Conservation (phyloP, 352 stramenopile species). For the Phytophthora megakarya region DNA sequence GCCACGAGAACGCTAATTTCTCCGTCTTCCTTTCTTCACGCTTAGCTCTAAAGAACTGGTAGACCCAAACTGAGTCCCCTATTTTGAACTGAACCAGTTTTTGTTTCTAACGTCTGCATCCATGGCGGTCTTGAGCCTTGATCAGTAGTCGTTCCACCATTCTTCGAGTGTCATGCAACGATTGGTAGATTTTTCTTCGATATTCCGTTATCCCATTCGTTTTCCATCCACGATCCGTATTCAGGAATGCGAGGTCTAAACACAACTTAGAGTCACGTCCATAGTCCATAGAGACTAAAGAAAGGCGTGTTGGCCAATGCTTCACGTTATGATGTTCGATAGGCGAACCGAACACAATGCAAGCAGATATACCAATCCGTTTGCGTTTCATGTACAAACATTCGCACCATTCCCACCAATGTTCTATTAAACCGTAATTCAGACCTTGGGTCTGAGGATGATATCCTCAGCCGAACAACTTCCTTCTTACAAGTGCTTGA, state of each 20-base stretch:
- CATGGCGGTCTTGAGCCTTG: no score
- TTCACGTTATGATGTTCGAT: neutral
- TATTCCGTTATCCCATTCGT: neutral
- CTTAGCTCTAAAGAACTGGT: no score
- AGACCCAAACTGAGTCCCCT: no score
- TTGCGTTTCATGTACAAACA: neutral
- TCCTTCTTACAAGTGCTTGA: neutral
- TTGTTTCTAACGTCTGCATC: no score
- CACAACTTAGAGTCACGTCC: no score
- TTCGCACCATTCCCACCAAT: neutral
- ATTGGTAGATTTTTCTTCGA: neutral
- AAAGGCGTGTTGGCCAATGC: neutral
- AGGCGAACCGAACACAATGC: neutral
- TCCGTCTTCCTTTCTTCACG: no score
- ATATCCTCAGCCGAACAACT: neutral
- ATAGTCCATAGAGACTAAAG: no score
- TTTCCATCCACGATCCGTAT: neutral
- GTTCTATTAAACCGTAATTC: neutral
- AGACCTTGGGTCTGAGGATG: neutral
- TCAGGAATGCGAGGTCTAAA: neutral
- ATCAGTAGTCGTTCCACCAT: no score
- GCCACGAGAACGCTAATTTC: constrained; percentile 1
- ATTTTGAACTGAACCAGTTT: no score
- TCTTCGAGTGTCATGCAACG: neutral
- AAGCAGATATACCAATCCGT: neutral